Evolutionary conservation across 2,329 filamentous ascomycete species (phyloP), one percentile per base, ranked within the genome.

Genomic region (Apiospora kogelbergensis): DNA sequence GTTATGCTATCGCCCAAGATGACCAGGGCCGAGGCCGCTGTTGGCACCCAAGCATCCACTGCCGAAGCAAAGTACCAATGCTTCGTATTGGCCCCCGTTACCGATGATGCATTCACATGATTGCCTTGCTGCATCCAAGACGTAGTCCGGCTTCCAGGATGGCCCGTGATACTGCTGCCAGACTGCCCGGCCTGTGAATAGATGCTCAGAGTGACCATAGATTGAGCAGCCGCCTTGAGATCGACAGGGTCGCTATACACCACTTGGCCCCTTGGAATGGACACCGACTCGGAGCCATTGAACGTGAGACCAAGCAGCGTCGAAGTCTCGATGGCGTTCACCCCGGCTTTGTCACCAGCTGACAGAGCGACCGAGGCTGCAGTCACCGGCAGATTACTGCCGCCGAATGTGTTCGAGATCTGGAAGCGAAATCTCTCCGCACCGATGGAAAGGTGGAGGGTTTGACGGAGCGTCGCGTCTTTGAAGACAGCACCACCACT

Each of bases 1-100:
- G 90, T 91, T 74, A 92, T 91, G 73, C 88, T 90, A 72, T 94
- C 86, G 1, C 88, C 86, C 57, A 94, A 80, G 60, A 91, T 83
- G 15, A 85, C 78, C 46, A 90, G 79, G 3, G 84, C 81, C 68
- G 83, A 76, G 11, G 81, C 74, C 33, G 81, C 70, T 3, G 72
- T 77, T 0, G 86, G 83, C 0, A 81, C 81, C 81, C 83, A 86
- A 2, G 84, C 89, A 76, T 91, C 89, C 15, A 91, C 80, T 0
- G 84, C 85, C 63, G 83, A 87, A 65, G 91, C 75, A 69, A 90
- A 91, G 76, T 89, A 91, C 83, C 83, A 85, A 72, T 85, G 82
- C 67, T 79, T 74, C 46, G 78, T 74, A 76, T 74, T 75, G 22
- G 76, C 68, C 22, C 83, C 81, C 1, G 80, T 78, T 9, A 91